Percentiles rank a stretch among this genome's conserved stretches.
phyloP scores from a whole-genome alignment of 179 eudicot species.

The Gypsophila paniculata region DNA sequence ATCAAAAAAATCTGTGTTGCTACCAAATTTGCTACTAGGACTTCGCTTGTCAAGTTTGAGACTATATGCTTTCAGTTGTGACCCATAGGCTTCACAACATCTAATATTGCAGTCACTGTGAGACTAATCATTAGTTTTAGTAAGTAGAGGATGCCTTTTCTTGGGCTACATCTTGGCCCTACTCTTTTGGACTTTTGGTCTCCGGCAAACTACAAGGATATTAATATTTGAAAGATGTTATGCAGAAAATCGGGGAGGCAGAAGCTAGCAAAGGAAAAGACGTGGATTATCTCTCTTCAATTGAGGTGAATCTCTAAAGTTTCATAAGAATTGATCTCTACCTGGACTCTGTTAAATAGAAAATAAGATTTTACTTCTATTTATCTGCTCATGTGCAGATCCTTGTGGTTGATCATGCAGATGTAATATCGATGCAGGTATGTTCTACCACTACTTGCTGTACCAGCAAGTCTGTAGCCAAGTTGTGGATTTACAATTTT shows the following conservation, averaged over 20 bases:
- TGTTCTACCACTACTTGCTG: constrained; percentile 5
- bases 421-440: constrained; percentile 96
- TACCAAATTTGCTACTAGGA: background rate
- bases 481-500: constrained; percentile 7
- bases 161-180: background rate
- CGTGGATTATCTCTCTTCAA: constrained; percentile 89
- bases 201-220: background rate
- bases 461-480: constrained; percentile 11
- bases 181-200: background rate
- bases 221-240: constrained; percentile 17
- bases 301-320: constrained; percentile 51
- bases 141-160: background rate
- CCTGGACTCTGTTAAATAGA: background rate
- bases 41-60: background rate
- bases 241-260: constrained; percentile 85
- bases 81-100: constrained; percentile 10
- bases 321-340: background rate
- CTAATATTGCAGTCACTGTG: background rate
- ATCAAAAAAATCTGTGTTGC: background rate
- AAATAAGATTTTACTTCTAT: background rate
- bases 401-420: constrained; percentile 88
- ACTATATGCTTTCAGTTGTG: background rate
- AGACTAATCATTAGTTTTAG: background rate
- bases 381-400: constrained; percentile 44
- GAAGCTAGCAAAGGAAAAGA: constrained; percentile 70